Base-by-base conservation (phyloP, 306 rosid genomes). In the Dryas alaskensis region DNA sequence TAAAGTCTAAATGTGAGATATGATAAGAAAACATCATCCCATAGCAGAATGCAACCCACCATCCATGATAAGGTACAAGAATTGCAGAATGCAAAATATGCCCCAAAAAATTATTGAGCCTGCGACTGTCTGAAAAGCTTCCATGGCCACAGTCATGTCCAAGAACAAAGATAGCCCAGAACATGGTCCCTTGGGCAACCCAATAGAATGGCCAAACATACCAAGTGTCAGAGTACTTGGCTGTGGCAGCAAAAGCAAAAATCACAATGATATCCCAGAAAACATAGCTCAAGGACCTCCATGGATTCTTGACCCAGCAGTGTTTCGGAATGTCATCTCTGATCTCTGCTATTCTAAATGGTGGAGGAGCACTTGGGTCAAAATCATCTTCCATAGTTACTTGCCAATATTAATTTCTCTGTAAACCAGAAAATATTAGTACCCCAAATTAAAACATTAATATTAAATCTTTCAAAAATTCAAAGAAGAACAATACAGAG, bases 121-220 rank as follows among this genome's bases (percentile, higher is more conserved):
- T 8, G 4, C 80, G 7, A 70, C 75, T 88, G 82, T 88, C 64
- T 17, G 99, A 95, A 89, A 95, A 95, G 89, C 99, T 95, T 71
- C 99, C 99, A 85, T 95, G 99, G 61, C 99, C 99, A 73, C 98
- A 95, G 79, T 95, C 99, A 46, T 94, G 97, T 11, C 99, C 99
- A 31, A 94, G 92, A 73, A 95, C 99, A 79, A 94, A 95, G 3
- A 95, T 65, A 68, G 99, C 99, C 99, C 99, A 95, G 81, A 95
- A 95, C 98, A 95, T 84, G 60, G 98, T 92, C 14, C 99, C 99
- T 68, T 95, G 99, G 60, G 85, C 83, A 62, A 69, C 60, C 99
- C 98, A 95, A 39, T 92, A 95, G 54, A 92, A 5, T 0, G 90
- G 93, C 93, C 96, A 95, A 48, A 84, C 69, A 72, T 84, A 63